phyloP scores from a whole-genome alignment of 2,329 filamentous ascomycete genomes.

The Paecilomyces dactylethromorphus region DNA sequence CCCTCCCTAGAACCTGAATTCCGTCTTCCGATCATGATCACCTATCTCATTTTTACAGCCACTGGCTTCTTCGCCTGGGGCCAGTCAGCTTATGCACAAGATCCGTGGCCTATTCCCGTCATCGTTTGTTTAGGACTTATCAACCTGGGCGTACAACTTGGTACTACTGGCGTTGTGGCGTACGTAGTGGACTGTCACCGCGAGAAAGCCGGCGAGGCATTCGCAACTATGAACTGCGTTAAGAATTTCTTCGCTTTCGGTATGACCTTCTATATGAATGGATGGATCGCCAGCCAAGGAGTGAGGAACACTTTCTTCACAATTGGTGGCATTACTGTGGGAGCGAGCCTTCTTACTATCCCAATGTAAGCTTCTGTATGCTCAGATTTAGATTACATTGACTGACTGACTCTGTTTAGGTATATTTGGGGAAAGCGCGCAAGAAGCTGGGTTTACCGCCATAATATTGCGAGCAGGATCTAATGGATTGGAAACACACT shows the following conservation, averaged over 20 bases:
- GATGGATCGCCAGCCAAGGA: slow-evolving; percentile 33
- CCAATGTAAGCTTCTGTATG: slow-evolving; percentile 19
- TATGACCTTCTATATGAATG: slow-evolving; percentile 34
- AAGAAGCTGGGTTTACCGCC: not conserved
- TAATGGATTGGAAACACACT: not conserved
- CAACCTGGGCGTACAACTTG: slow-evolving; percentile 32
- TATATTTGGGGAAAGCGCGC: not conserved
- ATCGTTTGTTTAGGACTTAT: slow-evolving; percentile 31
- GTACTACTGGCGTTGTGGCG: slow-evolving; percentile 30
- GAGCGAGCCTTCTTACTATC: slow-evolving; percentile 22
- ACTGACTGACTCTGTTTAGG: not conserved
- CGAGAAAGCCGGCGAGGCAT: slow-evolving; percentile 31
- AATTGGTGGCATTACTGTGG: slow-evolving; percentile 30
- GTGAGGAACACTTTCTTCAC: slow-evolving; percentile 32
- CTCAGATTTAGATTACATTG: not conserved
- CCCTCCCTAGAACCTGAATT: slow-evolving; percentile 28
- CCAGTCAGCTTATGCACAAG: slow-evolving; percentile 19
- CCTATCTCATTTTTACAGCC: slow-evolving; percentile 28
- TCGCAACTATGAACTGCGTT: slow-evolving; percentile 33
- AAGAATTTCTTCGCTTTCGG: slow-evolving; percentile 36
- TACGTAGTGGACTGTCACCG: slow-evolving; percentile 36
- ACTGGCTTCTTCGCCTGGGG: slow-evolving; percentile 33
- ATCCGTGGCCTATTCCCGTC: slow-evolving; percentile 26
- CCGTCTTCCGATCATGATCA: slow-evolving; percentile 30
- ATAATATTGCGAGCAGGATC: not conserved